Conservation (phyloP, 2,329 filamentous ascomycete genomes). For the Albophoma yamanashiensis region DNA sequence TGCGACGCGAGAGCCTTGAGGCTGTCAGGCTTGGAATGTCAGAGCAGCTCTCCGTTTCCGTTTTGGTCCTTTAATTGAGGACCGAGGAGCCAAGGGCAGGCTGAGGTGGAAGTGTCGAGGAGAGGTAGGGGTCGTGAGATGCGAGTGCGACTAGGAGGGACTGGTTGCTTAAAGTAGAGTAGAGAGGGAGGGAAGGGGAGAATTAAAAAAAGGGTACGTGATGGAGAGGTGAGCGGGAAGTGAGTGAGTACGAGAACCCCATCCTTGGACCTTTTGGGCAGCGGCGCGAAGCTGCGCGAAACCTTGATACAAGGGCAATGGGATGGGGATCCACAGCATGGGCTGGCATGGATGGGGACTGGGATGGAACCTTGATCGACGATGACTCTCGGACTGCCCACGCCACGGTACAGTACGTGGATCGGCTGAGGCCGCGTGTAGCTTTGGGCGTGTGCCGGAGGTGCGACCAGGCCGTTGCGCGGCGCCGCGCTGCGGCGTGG, state of each 20-base stretch:
- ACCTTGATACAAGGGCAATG: not conserved
- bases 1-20: not conserved
- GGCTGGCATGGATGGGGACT: not conserved
- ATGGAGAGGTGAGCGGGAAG: not conserved
- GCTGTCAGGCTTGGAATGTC: not conserved
- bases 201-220: not conserved
- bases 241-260: not conserved
- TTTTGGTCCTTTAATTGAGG: not conserved
- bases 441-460: not conserved
- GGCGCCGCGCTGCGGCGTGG: not conserved
- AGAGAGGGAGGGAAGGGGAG: not conserved
- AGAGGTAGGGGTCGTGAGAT: not conserved
- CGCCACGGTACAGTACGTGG: not conserved
- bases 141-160: not conserved
- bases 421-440: conserved; percentile 8
- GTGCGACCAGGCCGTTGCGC: not conserved
- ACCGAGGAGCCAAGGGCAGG: not conserved
- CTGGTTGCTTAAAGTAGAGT: not conserved
- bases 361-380: not conserved
- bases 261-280: not conserved
- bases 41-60: not conserved
- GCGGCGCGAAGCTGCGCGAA: not conserved
- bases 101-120: not conserved
- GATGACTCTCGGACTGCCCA: not conserved
- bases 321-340: not conserved